These are phyloP conservation scores for Xylaria sp. DNA, from an alignment of 2,329 filamentous ascomycete species.

Conservation along the genomic window DNA sequence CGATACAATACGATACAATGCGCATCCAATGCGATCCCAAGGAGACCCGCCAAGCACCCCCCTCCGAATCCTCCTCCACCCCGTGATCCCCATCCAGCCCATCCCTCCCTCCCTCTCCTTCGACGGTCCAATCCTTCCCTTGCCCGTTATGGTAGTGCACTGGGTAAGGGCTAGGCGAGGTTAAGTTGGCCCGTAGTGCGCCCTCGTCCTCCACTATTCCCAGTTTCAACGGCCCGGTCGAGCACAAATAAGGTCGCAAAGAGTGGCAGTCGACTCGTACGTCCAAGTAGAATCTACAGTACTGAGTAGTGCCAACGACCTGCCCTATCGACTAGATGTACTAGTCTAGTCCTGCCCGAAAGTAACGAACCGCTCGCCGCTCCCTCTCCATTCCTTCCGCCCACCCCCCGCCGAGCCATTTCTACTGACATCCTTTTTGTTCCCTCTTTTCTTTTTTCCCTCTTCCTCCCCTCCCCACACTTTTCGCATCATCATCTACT, in stretches of 20 bases:
- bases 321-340: too few relatives aligned
- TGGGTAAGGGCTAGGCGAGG: conserved; percentile 31
- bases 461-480: conserved; percentile 28
- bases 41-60: conserved; percentile 17
- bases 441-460: conserved; percentile 24
- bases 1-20: too few relatives aligned
- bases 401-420: conserved; percentile 26
- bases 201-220: conserved; percentile 29
- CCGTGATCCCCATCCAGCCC: conserved; percentile 1
- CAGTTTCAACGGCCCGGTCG: conserved; percentile 23
- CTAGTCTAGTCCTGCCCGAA: conserved; percentile 20
- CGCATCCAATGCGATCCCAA: too few relatives aligned
- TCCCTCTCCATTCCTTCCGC: conserved; percentile 11
- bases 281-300: too few relatives aligned
- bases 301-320: not conserved
- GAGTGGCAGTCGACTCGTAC: not conserved
- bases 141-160: not conserved
- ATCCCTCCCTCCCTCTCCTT: conserved; percentile 12
- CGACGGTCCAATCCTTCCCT: conserved; percentile 17
- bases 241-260: not conserved
- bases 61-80: conserved; percentile 16
- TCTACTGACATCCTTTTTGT: conserved; percentile 27
- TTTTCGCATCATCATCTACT: conserved; percentile 28
- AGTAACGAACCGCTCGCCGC: conserved; percentile 9
- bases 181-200: conserved; percentile 27